phyloP scores from a whole-genome alignment of 2,329 filamentous ascomycete species.

The Neonectria coccinea region DNA sequence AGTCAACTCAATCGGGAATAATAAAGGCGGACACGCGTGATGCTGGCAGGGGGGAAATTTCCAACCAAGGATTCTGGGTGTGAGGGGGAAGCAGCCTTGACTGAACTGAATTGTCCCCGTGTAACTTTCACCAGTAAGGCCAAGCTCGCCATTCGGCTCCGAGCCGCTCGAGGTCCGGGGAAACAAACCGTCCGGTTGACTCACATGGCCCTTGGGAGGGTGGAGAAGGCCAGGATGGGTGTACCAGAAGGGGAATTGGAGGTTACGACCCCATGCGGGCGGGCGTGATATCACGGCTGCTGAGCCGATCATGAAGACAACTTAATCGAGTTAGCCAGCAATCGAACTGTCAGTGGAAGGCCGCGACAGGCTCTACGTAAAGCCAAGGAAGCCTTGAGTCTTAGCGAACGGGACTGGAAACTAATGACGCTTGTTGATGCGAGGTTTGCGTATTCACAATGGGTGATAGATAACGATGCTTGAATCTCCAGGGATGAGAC shows the following conservation, averaged over 20 bases:
- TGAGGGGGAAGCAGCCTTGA: background rate
- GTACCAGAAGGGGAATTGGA: conserved; percentile 3
- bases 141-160: background rate
- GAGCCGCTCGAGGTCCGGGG: background rate
- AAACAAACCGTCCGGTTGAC: conserved; percentile 14
- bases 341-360: background rate
- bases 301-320: background rate
- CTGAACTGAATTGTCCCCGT: background rate
- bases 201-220: conserved; percentile 9
- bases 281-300: conserved; percentile 3
- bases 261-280: conserved; percentile 2
- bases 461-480: too few species aligned
- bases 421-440: background rate
- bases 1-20: conserved; percentile 16
- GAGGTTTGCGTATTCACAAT: background rate
- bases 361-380: conserved; percentile 21
- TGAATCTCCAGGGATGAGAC: background rate
- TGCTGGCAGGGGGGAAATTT: background rate
- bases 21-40: conserved; percentile 4
- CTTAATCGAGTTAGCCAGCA: conserved; percentile 1
- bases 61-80: background rate
- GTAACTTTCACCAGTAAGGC: too few species aligned
- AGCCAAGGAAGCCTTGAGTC: background rate
- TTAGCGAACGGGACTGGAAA: background rate
- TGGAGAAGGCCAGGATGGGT: conserved; percentile 3